Evolutionary conservation across 371 early-diverging fungal genomes (phyloP), one percentile per base, ranked within the genome.

Genomic region (Caulochytrium protostelioides): DNA sequence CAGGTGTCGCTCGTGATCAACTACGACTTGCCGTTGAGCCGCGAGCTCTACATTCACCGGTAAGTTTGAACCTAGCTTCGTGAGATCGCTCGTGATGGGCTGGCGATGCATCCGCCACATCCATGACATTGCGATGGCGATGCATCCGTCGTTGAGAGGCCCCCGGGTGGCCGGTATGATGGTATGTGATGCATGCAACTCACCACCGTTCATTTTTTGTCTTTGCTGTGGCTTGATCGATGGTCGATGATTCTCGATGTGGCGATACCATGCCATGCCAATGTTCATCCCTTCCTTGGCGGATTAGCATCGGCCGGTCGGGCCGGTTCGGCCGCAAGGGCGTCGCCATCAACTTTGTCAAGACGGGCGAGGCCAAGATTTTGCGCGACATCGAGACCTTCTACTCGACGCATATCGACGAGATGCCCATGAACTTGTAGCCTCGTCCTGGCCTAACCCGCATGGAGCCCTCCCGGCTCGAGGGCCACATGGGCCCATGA

Each of bases 311-410:
- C 55, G 99, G 99, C 62, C 80, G 99, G 61, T 81, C 86, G 50
- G 98, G 99, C 54, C 84, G 99, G 53, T 99, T 91, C 72, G 99
- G 99, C 53, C 79, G 98, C 65, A 98, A 95, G 72, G 99, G 99
- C 70, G 89, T 97, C 42, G 97, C 99, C 34, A 92, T 99, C 63
- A 98, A 98, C 73, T 87, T 99, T 66, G 84, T 97, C 42, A 80
- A 75, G 30, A 63, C 63, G 36, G 89, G 94, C 19, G 99, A 98
- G 59, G 68, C 81, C 55, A 74, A 74, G 41, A 78, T 82, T 55
- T 76, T 91, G 30, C 72, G 81, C 46, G 90, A 75, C 34, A 86
- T 94, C 46, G 95, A 97, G 66, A 77, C 81, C 57, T 91, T 83
- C 76, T 99, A 97, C 74, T 77, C 74, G 50, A 97, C 97, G 30